Conservation (phyloP, 106 monocot genomes). For the Iris macrosiphon region DNA sequence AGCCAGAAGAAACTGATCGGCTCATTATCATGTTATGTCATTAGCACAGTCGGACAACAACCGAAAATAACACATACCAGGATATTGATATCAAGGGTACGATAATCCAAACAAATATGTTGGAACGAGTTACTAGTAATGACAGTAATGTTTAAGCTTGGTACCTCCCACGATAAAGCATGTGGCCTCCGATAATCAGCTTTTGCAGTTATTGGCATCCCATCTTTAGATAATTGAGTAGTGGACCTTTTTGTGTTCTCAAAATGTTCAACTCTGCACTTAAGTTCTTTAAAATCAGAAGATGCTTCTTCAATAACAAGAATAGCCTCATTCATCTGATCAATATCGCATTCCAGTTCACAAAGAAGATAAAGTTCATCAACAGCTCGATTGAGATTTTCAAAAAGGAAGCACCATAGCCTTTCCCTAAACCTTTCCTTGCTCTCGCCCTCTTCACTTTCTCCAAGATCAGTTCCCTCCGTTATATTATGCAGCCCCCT, state of each 20-base stretch:
- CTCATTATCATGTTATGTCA: too few relatives aligned
- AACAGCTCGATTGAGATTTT: conserved; percentile 89
- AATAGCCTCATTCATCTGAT: conserved; percentile 89
- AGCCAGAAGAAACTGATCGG: too few relatives aligned
- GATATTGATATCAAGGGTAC: too few relatives aligned
- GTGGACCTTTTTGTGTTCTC: conserved; percentile 49
- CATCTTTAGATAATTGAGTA: conserved; percentile 49
- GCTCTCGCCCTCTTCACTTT: conserved; percentile 55
- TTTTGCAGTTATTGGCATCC: conserved; percentile 37
- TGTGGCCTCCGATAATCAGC: conserved; percentile 84
- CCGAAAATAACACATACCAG: too few relatives aligned
- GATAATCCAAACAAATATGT: too few relatives aligned
- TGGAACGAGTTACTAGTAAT: too few relatives aligned
- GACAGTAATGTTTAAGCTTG: too few relatives aligned
- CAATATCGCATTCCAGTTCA: conserved; percentile 93
- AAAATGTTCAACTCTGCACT: conserved; percentile 78
- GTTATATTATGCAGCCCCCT: conserved; percentile 1
- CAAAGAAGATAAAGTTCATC: conserved; percentile 98
- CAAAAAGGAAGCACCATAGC: conserved; percentile 98
- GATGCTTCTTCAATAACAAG: conserved; percentile 90
- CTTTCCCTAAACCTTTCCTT: conserved; percentile 98
- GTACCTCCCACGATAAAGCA: conserved; percentile 98
- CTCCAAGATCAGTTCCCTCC: conserved; percentile 23
- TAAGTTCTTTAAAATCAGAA: conserved; percentile 90
- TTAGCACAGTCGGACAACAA: too few relatives aligned